Base-by-base conservation (phyloP, 148 eudicot species). In the Simmondsia chinensis region DNA sequence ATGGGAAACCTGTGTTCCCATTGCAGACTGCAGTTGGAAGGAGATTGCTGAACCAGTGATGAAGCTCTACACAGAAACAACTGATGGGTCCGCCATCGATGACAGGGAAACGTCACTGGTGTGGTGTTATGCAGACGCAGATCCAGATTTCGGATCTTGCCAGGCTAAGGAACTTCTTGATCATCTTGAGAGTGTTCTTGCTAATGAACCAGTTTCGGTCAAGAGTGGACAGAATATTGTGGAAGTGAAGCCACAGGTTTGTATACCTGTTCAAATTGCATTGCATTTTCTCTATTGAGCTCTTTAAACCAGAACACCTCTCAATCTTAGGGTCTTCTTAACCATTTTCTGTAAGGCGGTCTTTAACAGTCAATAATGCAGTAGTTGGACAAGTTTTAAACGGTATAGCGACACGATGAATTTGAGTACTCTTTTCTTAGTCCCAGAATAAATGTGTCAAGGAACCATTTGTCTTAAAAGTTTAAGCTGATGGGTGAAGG, bases 161-260 rank as follows among this genome's bases (percentile, higher is more conserved):
- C 96, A 87, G 43, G 79, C 94, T 0, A 82, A 82, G 43, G 96
- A 87, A 59, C 70, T 87, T 16, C 85, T 75, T 31, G 87, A 87
- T 68, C 93, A 87, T 52, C 64, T 87, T 40, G 87, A 82, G 50
- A 82, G 68, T 45, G 96, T 87, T 38, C 84, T 87, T 35, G 87
- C 94, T 7, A 87, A 87, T 43, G 94, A 82, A 43, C 96, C 93
- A 7, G 96, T 82, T 4, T 76, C 74, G 6, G 94, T 79, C 15
- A 82, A 79, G 52, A 72, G 81, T 21, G 83, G 87, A 49, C 80
- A 79, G 32, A 75, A 74, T 32, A 82, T 79, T 32, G 94, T 87
- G 20, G 96, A 82, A 69, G 94, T 87, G 44, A 87, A 76, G 50
- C 96, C 96, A 23, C 96, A 76, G 87, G 96, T 87, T n/a, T n/a